Percentiles rank a stretch among this genome's conserved stretches.
Conservation (phyloP, 2,329 filamentous ascomycete species). For the Ampelomyces quisqualis region DNA sequence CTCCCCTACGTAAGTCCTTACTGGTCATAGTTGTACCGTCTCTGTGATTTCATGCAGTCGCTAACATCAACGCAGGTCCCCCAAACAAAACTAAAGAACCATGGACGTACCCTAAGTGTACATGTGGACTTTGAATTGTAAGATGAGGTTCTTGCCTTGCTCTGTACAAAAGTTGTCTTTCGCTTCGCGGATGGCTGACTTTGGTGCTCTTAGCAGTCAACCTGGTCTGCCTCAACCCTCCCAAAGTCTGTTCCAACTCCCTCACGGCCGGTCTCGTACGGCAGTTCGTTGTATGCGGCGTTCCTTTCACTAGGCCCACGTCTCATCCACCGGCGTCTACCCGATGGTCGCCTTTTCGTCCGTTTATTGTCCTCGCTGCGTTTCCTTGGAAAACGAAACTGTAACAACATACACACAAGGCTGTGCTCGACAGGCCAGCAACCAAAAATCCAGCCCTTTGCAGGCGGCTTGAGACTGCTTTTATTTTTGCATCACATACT, state of each 20-base stretch:
- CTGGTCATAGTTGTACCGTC: slow-evolving; percentile 31
- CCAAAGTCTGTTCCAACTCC: slow-evolving; percentile 16
- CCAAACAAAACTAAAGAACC: slow-evolving; percentile 32
- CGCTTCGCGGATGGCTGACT: slow-evolving; percentile 34
- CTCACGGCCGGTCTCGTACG: slow-evolving; percentile 17
- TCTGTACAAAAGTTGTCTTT: slow-evolving; percentile 37
- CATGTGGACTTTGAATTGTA: slow-evolving; percentile 18
- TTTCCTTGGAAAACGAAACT: slow-evolving; percentile 8
- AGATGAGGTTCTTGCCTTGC: slow-evolving; percentile 37
- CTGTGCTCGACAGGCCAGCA: slow-evolving; percentile 11
- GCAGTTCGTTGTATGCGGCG: slow-evolving; percentile 19
- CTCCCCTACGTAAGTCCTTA: slow-evolving; percentile 49
- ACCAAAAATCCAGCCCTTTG: slow-evolving; percentile 9
- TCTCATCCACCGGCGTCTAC: slow-evolving; percentile 8
- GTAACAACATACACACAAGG: slow-evolving; percentile 20
- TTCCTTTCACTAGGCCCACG: slow-evolving; percentile 46
- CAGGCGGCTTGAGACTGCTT: slow-evolving; percentile 2
- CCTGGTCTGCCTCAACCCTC: slow-evolving; percentile 16
- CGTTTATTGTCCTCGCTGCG: slow-evolving; percentile 10
- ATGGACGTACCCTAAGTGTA: background rate
- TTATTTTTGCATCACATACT: slow-evolving; percentile 5
- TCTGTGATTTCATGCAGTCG: background rate
- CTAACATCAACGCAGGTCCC: slow-evolving; percentile 36
- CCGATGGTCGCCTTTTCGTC: slow-evolving; percentile 1
- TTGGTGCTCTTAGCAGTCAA: slow-evolving; percentile 24